These are phyloP conservation scores for Selaginella moellendorffii DNA, from an alignment of 75 land plant species.

Conservation along the genomic window DNA sequence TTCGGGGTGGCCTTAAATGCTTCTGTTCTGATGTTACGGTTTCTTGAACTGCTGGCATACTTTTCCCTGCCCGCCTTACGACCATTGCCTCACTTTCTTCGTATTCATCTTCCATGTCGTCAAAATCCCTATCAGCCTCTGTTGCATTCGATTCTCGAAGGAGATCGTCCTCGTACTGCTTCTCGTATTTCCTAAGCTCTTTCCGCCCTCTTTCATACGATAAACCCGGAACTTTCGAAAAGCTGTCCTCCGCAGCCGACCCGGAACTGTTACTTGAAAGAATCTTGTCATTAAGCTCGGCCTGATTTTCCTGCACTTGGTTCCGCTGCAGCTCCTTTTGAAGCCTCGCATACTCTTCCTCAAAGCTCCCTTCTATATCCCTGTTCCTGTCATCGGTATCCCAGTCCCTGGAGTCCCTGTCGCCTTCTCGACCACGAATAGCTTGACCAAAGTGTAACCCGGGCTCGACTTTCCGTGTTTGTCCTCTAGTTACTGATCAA, in stretches of 20 bases:
- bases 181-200: constrained; percentile 54
- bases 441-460: constrained; percentile 41
- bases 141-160: constrained; percentile 8
- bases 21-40: not conserved
- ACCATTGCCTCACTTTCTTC: constrained; percentile 46
- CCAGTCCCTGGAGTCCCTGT: constrained; percentile 71
- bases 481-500: no score
- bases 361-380: constrained; percentile 19
- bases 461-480: not conserved
- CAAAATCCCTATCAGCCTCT: constrained; percentile 8
- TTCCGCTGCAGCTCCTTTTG: not conserved
- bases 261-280: not conserved
- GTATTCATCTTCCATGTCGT: constrained; percentile 44
- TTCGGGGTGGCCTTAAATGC: not conserved
- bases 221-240: not conserved
- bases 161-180: constrained; percentile 47
- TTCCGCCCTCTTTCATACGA: constrained; percentile 17
- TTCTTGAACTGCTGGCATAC: not conserved
- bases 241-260: not conserved
- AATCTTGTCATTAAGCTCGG: not conserved
- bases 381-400: constrained; percentile 65
- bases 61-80: constrained; percentile 18
- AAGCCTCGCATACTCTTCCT: constrained; percentile 26
- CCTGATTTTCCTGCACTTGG: constrained; percentile 2
- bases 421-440: constrained; percentile 3